These are phyloP conservation scores for Colletotrichum caudatum DNA, from an alignment of 2,329 filamentous ascomycete species.

Conservation along the genomic window DNA sequence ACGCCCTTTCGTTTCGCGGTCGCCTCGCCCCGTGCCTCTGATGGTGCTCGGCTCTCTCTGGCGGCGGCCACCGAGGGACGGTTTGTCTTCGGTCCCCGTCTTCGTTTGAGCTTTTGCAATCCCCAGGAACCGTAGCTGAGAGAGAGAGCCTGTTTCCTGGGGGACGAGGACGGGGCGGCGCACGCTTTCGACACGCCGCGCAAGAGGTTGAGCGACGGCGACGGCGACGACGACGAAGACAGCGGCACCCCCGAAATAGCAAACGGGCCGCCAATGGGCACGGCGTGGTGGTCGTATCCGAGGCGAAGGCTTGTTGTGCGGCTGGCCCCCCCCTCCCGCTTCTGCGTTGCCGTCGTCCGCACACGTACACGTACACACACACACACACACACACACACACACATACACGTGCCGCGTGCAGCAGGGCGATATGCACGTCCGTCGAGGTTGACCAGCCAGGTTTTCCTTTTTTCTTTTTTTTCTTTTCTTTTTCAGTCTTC, in stretches of 20 bases:
- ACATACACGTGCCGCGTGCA: not conserved
- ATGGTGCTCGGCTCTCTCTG: not conserved
- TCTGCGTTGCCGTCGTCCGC: constrained; percentile 28
- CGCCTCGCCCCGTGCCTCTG: not conserved
- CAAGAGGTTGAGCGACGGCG: constrained; percentile 16
- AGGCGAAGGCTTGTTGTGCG: constrained; percentile 9
- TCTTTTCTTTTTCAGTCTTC: not conserved
- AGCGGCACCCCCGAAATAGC: constrained; percentile 21
- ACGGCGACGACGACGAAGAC: no score
- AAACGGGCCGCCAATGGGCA: constrained; percentile 31
- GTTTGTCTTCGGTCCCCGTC: no score
- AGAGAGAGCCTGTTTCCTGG: not conserved
- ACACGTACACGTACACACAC: not conserved
- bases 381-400: not conserved
- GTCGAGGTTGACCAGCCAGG: constrained; percentile 20
- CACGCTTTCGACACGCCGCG: constrained; percentile 24
- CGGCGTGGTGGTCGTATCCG: constrained; percentile 8
- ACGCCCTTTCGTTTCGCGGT: not conserved
- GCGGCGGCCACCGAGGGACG: not conserved
- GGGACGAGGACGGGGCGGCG: not conserved
- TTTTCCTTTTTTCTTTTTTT: not conserved
- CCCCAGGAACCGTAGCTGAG: constrained; percentile 1
- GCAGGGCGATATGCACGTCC: constrained; percentile 13
- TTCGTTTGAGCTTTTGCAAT: constrained; percentile 6
- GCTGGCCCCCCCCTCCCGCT: constrained; percentile 11